A percentile compares a stretch with the other conserved stretches of the same genome.
Conservation (phyloP, 257 asterid genomes). For the Salvia splendens region DNA sequence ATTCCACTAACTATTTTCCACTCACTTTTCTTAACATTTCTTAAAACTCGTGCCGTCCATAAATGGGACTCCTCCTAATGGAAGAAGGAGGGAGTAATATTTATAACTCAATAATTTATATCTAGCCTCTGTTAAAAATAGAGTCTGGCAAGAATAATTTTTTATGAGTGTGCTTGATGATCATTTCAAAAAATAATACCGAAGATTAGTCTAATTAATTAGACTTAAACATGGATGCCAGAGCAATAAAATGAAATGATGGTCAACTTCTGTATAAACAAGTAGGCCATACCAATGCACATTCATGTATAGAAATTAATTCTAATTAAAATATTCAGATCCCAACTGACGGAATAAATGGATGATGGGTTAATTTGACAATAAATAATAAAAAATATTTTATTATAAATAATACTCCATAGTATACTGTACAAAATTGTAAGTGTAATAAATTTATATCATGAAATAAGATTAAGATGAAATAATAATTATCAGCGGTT, state of each 20-base stretch:
- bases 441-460: too few species aligned
- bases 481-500: too few species aligned
- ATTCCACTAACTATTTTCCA: too few species aligned
- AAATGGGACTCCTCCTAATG: too few species aligned
- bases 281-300: conserved; percentile 4
- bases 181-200: background rate
- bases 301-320: background rate
- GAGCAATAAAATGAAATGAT: conserved; percentile 1
- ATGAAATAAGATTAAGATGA: too few species aligned
- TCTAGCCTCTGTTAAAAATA: background rate
- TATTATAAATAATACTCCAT: too few species aligned
- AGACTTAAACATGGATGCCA: background rate
- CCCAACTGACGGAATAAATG: background rate
- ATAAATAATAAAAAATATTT: too few species aligned
- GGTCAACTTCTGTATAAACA: conserved; percentile 12
- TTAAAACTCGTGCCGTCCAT: too few species aligned
- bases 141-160: background rate
- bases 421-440: too few species aligned
- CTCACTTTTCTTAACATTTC: too few species aligned
- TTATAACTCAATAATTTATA: background rate
- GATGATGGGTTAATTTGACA: background rate
- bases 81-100: too few species aligned
- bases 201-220: background rate
- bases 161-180: background rate
- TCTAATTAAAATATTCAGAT: background rate